Percentiles rank a stretch among this genome's conserved stretches.
Evolutionary conservation across 2,329 filamentous ascomycete genomes (phyloP).

Genomic region (Botrytis deweyae): DNA sequence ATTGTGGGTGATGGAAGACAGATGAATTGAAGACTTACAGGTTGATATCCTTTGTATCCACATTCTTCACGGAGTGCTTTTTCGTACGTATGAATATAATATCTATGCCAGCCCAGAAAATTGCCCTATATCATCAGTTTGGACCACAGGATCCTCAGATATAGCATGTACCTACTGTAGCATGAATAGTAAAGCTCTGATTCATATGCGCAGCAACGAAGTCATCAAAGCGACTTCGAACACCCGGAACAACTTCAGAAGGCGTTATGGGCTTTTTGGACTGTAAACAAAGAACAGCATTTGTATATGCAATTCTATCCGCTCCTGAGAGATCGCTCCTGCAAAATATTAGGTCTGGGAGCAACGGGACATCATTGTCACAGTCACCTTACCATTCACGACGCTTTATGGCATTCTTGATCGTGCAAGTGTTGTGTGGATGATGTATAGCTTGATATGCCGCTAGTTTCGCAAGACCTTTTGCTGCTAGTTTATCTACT

Average conservation of each 20-base stretch:
- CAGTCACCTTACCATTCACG: conserved; percentile 43
- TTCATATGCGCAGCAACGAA: conserved; percentile 42
- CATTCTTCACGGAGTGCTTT: conserved; percentile 45
- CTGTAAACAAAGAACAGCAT: conserved; percentile 42
- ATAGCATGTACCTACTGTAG: conserved; percentile 27
- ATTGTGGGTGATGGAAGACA: background rate
- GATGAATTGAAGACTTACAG: conserved; percentile 40
- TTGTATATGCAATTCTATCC: conserved; percentile 38
- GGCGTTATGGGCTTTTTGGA: conserved; percentile 37
- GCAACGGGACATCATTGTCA: background rate
- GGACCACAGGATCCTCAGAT: conserved; percentile 23
- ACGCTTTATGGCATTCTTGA: conserved; percentile 42
- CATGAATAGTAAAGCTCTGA: conserved; percentile 33
- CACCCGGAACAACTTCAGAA: conserved; percentile 37
- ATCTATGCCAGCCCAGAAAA: conserved; percentile 47
- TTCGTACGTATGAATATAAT: conserved; percentile 45
- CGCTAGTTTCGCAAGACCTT: conserved; percentile 39
- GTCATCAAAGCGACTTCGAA: conserved; percentile 43
- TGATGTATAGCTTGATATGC: conserved; percentile 29
- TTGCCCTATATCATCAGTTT: conserved; percentile 22
- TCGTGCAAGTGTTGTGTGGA: conserved; percentile 36
- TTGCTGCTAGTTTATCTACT: conserved; percentile 38
- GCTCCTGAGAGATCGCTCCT: conserved; percentile 26
- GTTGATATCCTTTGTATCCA: conserved; percentile 45
- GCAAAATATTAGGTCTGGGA: background rate